Evolutionary conservation across 352 stramenopile species (phyloP).

Genomic region (Phytophthora hybrid): DNA sequence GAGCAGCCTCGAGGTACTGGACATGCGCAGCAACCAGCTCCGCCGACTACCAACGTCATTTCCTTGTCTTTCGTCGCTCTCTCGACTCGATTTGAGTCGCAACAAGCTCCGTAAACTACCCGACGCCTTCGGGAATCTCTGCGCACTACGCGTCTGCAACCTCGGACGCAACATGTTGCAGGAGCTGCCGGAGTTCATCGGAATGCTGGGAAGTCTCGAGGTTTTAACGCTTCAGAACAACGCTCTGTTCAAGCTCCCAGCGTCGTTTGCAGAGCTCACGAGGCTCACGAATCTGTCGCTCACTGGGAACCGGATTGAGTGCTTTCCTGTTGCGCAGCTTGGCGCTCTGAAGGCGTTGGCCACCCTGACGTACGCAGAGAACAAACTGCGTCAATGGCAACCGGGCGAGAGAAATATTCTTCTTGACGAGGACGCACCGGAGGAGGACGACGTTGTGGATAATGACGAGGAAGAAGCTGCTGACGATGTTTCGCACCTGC

Average conservation of each 20-base stretch:
- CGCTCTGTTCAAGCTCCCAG: slow-evolving; percentile 49
- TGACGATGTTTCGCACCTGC: not conserved
- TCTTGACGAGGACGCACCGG: slow-evolving; percentile 14
- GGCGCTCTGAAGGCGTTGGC: slow-evolving; percentile 27
- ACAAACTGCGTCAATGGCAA: slow-evolving; percentile 52
- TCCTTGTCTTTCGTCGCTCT: slow-evolving; percentile 46
- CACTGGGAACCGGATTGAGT: slow-evolving; percentile 54
- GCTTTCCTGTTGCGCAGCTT: slow-evolving; percentile 42
- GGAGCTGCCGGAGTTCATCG: slow-evolving; percentile 54
- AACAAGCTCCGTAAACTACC: slow-evolving; percentile 59
- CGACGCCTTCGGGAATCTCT: slow-evolving; percentile 57
- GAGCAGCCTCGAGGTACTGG: slow-evolving; percentile 42
- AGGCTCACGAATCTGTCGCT: slow-evolving; percentile 54
- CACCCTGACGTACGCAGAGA: slow-evolving; percentile 55
- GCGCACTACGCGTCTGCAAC: slow-evolving; percentile 47
- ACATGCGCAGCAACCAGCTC: slow-evolving; percentile 53
- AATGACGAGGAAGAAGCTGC: not conserved
- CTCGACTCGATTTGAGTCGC: slow-evolving; percentile 47
- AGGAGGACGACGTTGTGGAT: slow-evolving; percentile 14
- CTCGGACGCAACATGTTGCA: slow-evolving; percentile 46
- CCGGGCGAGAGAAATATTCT: slow-evolving; percentile 10
- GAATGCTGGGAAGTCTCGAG: slow-evolving; percentile 35
- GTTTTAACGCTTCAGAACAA: slow-evolving; percentile 54
- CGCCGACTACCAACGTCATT: slow-evolving; percentile 58
- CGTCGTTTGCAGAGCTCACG: slow-evolving; percentile 47